Evolutionary conservation across 192 early-diverging fungal genomes (phyloP).

Genomic region (Thoreauomyces humboldtii): DNA sequence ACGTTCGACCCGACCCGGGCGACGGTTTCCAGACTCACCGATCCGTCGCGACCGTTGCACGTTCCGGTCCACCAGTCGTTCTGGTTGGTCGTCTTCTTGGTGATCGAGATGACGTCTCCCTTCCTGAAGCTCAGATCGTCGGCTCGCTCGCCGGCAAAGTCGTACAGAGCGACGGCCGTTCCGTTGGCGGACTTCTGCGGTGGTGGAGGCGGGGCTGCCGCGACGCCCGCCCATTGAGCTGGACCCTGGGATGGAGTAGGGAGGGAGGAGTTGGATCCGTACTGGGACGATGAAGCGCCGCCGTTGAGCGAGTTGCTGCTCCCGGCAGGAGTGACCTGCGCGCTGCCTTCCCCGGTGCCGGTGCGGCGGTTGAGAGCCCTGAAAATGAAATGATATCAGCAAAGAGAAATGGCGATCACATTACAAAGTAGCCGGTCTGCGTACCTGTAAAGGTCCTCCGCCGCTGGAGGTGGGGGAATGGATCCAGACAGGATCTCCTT

Average conservation of each 20-base stretch:
- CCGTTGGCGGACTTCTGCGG: background rate
- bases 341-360: conserved; percentile 8
- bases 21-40: conserved; percentile 8
- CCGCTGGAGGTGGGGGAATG: conserved; percentile 77
- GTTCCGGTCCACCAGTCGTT: conserved; percentile 93
- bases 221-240: conserved; percentile 1
- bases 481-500: conserved; percentile 80
- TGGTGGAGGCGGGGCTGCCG: conserved; percentile 18
- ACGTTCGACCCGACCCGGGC: background rate
- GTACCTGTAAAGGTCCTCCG: conserved; percentile 73
- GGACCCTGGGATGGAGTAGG: background rate
- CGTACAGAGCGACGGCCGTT: conserved; percentile 59
- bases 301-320: too few relatives aligned
- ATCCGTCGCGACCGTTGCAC: conserved; percentile 63
- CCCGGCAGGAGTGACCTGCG: conserved; percentile 2
- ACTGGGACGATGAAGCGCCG: background rate
- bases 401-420: background rate
- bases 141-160: conserved; percentile 56
- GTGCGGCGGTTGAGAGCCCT: conserved; percentile 46
- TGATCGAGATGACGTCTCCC: conserved; percentile 59
- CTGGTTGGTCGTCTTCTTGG: conserved; percentile 63
- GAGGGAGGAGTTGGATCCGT: background rate
- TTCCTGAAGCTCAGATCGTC: conserved; percentile 58
- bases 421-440: too few relatives aligned
- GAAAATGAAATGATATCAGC: background rate